A percentile compares a stretch with the other conserved stretches of the same genome.
Evolutionary conservation across 2,329 filamentous ascomycete species (phyloP).

Genomic region (Fusarium mangiferae): DNA sequence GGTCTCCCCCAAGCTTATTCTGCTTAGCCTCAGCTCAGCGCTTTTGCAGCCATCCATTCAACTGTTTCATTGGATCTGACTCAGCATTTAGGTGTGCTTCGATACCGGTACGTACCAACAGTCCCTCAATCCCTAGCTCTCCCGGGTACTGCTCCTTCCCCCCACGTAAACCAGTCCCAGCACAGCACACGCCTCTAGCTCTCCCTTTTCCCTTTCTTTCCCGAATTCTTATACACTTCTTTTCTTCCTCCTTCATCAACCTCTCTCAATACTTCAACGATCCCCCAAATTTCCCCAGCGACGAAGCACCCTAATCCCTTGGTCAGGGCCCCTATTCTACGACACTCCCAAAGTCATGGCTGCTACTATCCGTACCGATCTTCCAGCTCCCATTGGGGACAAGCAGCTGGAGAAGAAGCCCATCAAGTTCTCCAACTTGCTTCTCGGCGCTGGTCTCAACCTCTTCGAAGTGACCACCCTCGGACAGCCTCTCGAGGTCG

Average conservation of each 20-base stretch:
- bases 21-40: conserved; percentile 24
- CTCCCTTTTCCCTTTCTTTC: conserved; percentile 17
- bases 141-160: conserved; percentile 16
- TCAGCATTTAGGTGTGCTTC: conserved; percentile 21
- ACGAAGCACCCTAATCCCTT: conserved; percentile 95
- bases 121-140: conserved; percentile 11
- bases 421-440: conserved; percentile 98
- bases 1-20: conserved; percentile 18
- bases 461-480: conserved; percentile 84
- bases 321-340: conserved; percentile 84
- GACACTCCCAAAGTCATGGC: conserved; percentile 70
- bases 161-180: conserved; percentile 27
- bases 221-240: conserved; percentile 9
- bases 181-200: conserved; percentile 40
- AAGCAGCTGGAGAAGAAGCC: conserved; percentile 94
- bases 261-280: conserved; percentile 26
- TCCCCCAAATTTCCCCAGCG: conserved; percentile 58
- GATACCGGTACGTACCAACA: conserved; percentile 13
- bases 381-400: conserved; percentile 61
- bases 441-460: conserved; percentile 93
- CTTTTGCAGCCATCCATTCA: conserved; percentile 24
- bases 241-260: conserved; percentile 25
- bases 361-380: conserved; percentile 66
- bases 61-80: conserved; percentile 31
- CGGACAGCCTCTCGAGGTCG: conserved; percentile 90